Percentiles rank a stretch among this genome's conserved stretches.
Evolutionary conservation across 2,329 filamentous ascomycete genomes (phyloP).

Genomic region (Colletotrichum sojae): DNA sequence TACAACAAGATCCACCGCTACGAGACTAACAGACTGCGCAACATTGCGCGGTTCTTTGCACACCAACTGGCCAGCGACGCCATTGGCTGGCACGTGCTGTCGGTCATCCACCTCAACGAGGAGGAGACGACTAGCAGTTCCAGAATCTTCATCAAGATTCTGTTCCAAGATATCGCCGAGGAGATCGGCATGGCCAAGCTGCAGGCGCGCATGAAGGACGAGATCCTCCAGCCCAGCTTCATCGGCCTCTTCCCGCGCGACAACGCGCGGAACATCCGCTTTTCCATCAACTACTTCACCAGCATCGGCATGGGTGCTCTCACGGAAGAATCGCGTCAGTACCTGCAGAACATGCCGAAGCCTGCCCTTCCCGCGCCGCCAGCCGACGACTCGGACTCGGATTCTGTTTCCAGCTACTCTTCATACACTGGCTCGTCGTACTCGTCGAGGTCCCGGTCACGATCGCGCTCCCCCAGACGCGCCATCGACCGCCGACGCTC

Average conservation of each 20-base stretch:
- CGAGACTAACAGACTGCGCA: slow-evolving; percentile 94
- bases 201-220: slow-evolving; percentile 82
- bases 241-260: slow-evolving; percentile 92
- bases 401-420: slow-evolving; percentile 84
- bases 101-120: slow-evolving; percentile 90
- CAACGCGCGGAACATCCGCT: slow-evolving; percentile 90
- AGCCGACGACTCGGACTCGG: slow-evolving; percentile 73
- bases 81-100: slow-evolving; percentile 92
- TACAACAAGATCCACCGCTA: slow-evolving; percentile 98
- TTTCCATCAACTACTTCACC: slow-evolving; percentile 99
- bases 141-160: slow-evolving; percentile 98
- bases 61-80: slow-evolving; percentile 91
- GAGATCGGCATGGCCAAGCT: slow-evolving; percentile 88
- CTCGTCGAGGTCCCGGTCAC: slow-evolving; percentile 66
- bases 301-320: slow-evolving; percentile 96
- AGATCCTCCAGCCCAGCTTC: slow-evolving; percentile 82
- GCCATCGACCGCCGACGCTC: slow-evolving; percentile 54
- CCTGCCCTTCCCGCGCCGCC: slow-evolving; percentile 80
- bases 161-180: slow-evolving; percentile 93
- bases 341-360: slow-evolving; percentile 90
- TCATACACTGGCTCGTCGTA: slow-evolving; percentile 78
- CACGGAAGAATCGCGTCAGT: slow-evolving; percentile 95
- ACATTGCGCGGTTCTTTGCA: slow-evolving; percentile 95
- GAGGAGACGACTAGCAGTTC: slow-evolving; percentile 97
- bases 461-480: slow-evolving; percentile 58